A percentile compares a stretch with the other conserved stretches of the same genome.
phyloP scores from a whole-genome alignment of 2,329 filamentous ascomycete species.

The Diplodia mutila region DNA sequence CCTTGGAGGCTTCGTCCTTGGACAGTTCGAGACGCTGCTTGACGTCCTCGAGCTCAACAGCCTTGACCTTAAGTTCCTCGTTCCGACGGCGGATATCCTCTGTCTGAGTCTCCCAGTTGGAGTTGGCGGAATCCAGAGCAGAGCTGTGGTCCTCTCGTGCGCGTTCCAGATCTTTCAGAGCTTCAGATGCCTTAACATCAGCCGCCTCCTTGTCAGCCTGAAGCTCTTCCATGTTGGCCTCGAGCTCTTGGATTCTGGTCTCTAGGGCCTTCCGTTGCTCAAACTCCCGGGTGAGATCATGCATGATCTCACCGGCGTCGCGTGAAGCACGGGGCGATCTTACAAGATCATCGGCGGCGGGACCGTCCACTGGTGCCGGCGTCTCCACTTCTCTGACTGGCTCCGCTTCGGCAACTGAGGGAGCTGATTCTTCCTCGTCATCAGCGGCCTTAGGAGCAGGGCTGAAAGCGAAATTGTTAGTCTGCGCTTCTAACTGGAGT shows the following conservation, averaged over 20 bases:
- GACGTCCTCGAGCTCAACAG: constrained; percentile 26
- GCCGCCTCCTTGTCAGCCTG: constrained; percentile 24
- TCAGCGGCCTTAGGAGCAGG: not conserved
- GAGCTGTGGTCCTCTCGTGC: constrained; percentile 7
- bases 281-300: constrained; percentile 23
- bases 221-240: constrained; percentile 23
- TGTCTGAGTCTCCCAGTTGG: constrained; percentile 15
- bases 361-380: constrained; percentile 7
- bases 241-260: constrained; percentile 22
- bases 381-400: constrained; percentile 4
- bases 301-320: constrained; percentile 23
- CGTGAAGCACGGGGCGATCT: constrained; percentile 23
- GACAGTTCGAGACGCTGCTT: constrained; percentile 20
- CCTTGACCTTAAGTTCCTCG: constrained; percentile 25
- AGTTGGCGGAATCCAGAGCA: constrained; percentile 11
- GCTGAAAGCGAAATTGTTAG: not conserved
- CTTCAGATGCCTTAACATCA: constrained; percentile 21
- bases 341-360: constrained; percentile 6
- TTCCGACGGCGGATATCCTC: constrained; percentile 21
- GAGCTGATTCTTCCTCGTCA: constrained; percentile 12
- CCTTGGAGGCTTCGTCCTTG: constrained; percentile 20
- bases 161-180: constrained; percentile 15
- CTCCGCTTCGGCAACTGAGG: not conserved
- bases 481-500: not conserved
- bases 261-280: constrained; percentile 26